Evolutionary conservation across 2,329 filamentous ascomycete genomes (phyloP), one percentile per base, ranked within the genome.

Genomic region (Cyphellophora attinorum): DNA sequence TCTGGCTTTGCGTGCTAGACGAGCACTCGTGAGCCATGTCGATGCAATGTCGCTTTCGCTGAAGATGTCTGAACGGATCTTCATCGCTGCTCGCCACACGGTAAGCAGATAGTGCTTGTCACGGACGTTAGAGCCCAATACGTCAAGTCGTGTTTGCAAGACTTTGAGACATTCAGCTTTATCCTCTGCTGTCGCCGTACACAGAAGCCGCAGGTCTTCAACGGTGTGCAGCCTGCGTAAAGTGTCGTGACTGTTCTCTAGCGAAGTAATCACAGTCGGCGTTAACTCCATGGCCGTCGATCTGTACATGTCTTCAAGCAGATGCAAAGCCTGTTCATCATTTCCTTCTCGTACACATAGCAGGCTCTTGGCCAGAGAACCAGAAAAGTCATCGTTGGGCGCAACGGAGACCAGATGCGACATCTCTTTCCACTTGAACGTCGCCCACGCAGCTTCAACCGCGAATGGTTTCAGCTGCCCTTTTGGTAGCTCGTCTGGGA

Each of bases 101-200:
- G 86, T 83, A 17, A 99, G 67, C 6, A 98, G 61, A 53, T 93
- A 96, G 54, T 95, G 89, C 56, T 98, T 98, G 54, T 98, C 88
- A 34, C 79, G 76, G 23, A 88, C 79, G 50, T 91, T 94, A 1
- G 86, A 84, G 1, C 93, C 91, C 2, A 98, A 66, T 2, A 93
- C 72, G 46, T 88, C 83, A n/a, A 98, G 64, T n/a, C 91, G 78
- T 29, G 81, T 76, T 41, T 81, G 71, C 4, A 95, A 56, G 14
- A 69, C 68, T 33, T 69, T 64, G 5, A 81, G 55, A 15, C 64
- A 39, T n/a, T 38, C 29, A 13, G 54, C 59, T 6, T 62, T 59
- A 29, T 67, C 61, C 6, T 58, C 47, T 19, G 64, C 60, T 14
- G 60, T 56, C 28, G 64, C 63, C 35, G 76, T 72, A 29, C 82